Evolutionary conservation across 306 rosid genomes (phyloP).

Genomic region (Cucurbita argyrosperma): DNA sequence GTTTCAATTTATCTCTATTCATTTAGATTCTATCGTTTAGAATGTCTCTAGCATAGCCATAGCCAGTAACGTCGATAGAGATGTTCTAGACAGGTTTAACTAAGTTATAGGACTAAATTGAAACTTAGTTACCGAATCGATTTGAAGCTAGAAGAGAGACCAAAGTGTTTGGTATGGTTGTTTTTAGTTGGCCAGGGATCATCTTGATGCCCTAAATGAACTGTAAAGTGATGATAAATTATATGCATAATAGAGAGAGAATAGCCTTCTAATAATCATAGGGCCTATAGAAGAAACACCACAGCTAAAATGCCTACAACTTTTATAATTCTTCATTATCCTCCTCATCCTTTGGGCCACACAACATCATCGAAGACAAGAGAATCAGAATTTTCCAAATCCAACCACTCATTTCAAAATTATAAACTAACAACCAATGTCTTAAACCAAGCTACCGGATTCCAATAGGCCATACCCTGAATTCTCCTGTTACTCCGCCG

Average conservation of each 20-base stretch:
- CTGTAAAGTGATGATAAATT: neutral
- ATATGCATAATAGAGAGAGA: neutral
- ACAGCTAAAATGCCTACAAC: neutral
- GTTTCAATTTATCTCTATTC: no score
- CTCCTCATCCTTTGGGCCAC: slow-evolving; percentile 1
- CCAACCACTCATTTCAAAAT: neutral
- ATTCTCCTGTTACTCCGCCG: slow-evolving; percentile 12
- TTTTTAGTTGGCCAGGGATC: neutral
- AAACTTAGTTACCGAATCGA: neutral
- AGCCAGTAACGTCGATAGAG: neutral
- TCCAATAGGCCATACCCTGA: slow-evolving; percentile 7
- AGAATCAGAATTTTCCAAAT: neutral
- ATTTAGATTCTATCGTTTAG: neutral
- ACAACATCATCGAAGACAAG: neutral
- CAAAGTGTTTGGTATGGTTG: neutral
- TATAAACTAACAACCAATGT: neutral
- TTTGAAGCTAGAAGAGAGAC: neutral
- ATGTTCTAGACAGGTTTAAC: neutral
- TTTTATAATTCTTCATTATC: neutral
- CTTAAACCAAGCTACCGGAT: neutral
- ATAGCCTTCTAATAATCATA: neutral
- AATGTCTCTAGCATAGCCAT: neutral
- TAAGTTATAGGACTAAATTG: neutral
- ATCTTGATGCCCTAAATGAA: neutral
- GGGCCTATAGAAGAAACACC: neutral